Conservation (phyloP, 2,329 filamentous ascomycete genomes). For the Colletotrichum sp. region DNA sequence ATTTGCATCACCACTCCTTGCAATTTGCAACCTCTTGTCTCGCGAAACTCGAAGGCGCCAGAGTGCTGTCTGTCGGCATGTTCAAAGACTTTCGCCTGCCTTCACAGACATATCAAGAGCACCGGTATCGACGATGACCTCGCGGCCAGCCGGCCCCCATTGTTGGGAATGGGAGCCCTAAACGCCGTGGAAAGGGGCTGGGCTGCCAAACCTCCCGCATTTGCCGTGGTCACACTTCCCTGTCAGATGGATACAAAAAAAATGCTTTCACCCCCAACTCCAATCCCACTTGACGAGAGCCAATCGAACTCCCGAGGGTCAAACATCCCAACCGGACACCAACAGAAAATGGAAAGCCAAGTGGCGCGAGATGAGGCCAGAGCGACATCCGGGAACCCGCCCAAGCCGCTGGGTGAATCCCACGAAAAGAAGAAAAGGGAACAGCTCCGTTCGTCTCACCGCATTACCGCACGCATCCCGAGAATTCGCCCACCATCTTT, state of each 20-base stretch:
- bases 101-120: not conserved
- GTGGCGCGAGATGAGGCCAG: constrained; percentile 13
- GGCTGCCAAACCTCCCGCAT: constrained; percentile 1
- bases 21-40: not conserved
- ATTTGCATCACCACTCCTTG: not conserved
- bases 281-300: constrained; percentile 13
- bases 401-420: not conserved
- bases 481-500: not conserved
- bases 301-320: constrained; percentile 6
- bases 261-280: constrained; percentile 3
- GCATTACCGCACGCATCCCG: not conserved
- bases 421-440: not conserved
- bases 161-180: not conserved
- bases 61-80: not conserved
- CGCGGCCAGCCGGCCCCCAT: not conserved
- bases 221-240: constrained; percentile 9
- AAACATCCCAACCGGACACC: constrained; percentile 12
- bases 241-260: constrained; percentile 16
- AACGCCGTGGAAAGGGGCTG: not conserved
- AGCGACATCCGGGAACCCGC: not conserved
- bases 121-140: not conserved
- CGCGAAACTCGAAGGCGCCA: not conserved
- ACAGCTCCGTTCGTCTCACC: not conserved
- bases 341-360: constrained; percentile 3
- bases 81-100: not conserved